Evolutionary conservation across 192 early-diverging fungal species (phyloP).

Genomic region (Entomortierella beljakovae): DNA sequence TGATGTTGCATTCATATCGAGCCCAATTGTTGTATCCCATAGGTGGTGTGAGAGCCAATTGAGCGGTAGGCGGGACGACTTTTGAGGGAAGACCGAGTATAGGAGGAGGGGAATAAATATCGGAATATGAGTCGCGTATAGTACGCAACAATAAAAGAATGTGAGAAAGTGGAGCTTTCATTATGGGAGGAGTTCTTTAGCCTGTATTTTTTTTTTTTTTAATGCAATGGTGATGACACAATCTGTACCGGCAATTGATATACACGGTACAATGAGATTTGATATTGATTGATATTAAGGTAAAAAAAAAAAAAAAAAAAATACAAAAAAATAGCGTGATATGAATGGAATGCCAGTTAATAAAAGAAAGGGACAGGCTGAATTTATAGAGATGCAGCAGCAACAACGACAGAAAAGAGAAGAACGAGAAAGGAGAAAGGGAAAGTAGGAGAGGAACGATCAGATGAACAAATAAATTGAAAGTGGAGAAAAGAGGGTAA

Average conservation of each 20-base stretch:
- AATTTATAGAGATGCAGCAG: not conserved
- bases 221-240: no score
- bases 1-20: constrained; percentile 60
- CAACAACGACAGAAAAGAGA: not conserved
- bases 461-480: constrained; percentile 1
- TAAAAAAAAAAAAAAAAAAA: no score
- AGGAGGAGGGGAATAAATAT: not conserved
- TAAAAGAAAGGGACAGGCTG: no score
- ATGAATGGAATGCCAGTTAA: no score
- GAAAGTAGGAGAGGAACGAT: not conserved
- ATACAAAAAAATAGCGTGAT: no score
- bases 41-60: constrained; percentile 30
- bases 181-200: no score
- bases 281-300: no score
- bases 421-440: not conserved
- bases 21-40: constrained; percentile 75
- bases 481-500: not conserved
- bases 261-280: no score
- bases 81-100: constrained; percentile 13
- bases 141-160: constrained; percentile 40
- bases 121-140: constrained; percentile 11
- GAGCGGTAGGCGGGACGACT: not conserved
- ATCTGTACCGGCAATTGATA: no score
- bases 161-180: constrained; percentile 19
- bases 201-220: no score